These are phyloP conservation scores for Marasmius oreades DNA, from an alignment of 1,284 basidiomycete species.

Conservation along the genomic window DNA sequence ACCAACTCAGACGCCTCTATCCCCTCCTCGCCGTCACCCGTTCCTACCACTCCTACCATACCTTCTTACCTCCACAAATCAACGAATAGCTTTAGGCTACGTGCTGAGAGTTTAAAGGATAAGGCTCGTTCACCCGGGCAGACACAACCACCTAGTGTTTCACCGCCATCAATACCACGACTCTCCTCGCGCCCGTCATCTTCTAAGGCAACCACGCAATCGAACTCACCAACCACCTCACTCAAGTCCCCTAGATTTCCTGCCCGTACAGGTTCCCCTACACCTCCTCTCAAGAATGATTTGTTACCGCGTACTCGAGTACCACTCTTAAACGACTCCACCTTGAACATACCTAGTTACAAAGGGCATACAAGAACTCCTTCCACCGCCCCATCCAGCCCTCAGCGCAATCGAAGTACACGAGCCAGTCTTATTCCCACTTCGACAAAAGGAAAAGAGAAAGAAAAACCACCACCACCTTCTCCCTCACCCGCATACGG, in stretches of 20 bases:
- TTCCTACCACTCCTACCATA: not conserved
- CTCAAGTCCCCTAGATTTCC: not conserved
- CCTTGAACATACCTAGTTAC: not conserved
- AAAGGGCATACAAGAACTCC: not conserved
- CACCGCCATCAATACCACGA: not conserved
- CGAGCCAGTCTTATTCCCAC: conserved; percentile 1
- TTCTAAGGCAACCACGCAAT: not conserved
- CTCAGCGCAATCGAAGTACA: not conserved
- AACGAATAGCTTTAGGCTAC: conserved; percentile 1
- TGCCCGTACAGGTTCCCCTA: not conserved
- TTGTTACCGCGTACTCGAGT: not conserved
- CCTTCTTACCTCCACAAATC: conserved; percentile 3
- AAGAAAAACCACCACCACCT: not conserved
- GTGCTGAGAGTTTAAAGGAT: conserved; percentile 11
- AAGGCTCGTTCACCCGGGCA: not conserved
- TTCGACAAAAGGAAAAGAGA: conserved; percentile 11
- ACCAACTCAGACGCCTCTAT: conserved; percentile 8
- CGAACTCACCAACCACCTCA: not conserved
- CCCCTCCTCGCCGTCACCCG: conserved; percentile 6
- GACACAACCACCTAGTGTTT: no score
- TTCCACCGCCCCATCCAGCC: not conserved
- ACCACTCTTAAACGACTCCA: not conserved
- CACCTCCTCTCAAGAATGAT: not conserved
- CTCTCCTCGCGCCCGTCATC: not conserved
- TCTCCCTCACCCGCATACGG: not conserved